Evolutionary conservation across 2,329 filamentous ascomycete genomes (phyloP), one percentile per base, ranked within the genome.

Genomic region (Scytalidium lignicola): DNA sequence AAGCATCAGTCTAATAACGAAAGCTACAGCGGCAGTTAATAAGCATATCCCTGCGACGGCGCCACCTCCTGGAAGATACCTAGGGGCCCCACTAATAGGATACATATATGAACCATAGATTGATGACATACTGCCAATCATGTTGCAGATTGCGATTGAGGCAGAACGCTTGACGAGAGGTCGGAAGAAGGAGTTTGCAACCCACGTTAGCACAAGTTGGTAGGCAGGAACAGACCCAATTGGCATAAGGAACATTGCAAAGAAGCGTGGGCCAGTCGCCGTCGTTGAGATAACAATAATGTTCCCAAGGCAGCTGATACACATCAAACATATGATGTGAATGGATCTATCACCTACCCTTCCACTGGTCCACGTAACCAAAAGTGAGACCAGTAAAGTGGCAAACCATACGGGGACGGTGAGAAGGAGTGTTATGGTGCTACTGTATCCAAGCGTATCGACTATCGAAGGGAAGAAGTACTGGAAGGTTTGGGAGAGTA

Each of bases 31-130:
- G 0, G 65, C 66, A 18, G 69, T 66, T 2, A 65, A 13, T 5
- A 69, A 41, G 17, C 64, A 65, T 21, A 71, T 63, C 1, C 44
- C 62, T 2, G 68, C 65, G 5, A 64, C 68, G 3, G 67, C 67
- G 44, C 53, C 62, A 10, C 52, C 52, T n/a, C 62, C 65, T 28
- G 32, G 26, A 18, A 39, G 19, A 37, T 45, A 45, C 5, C 43
- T 15, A 19, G 47, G 47, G 12, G 22, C 28, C 26, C 19, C 45
- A 2, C 41, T 20, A 42, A 22, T 26, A 12, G 40, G n/a, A 32
- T 47, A 50, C 21, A 50, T 6, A 39, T 50, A 50, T 9, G 44
- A 22, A 7, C 21, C 23, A 23, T 43, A 50, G 7, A 50, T 37
- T 20, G 41, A 39, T 10, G 44, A 23, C 17, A 44, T 22, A 39